phyloP scores from a whole-genome alignment of 164 flowering plant genomes.

The grape (Vitis vinifera) region DNA sequence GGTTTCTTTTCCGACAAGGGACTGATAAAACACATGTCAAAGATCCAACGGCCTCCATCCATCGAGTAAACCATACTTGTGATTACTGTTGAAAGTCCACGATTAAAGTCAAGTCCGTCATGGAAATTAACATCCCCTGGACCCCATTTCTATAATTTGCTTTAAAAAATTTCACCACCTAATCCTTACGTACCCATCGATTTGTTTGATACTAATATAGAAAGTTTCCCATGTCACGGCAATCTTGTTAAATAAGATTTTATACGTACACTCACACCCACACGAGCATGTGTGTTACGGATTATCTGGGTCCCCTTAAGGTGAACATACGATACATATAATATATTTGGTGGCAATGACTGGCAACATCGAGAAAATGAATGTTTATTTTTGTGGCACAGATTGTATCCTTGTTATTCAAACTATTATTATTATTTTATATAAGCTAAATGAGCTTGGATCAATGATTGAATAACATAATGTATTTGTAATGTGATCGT shows the following conservation, averaged over 20 bases:
- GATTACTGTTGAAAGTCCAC: background rate
- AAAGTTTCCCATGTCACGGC: slow-evolving; percentile 28
- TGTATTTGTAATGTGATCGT: too few relatives aligned
- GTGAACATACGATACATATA: background rate
- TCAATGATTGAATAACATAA: too few relatives aligned
- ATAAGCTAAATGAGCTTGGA: too few relatives aligned
- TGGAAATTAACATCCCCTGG: slow-evolving; percentile 18
- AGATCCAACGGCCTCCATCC: background rate
- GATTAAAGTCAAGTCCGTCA: slow-evolving; percentile 18
- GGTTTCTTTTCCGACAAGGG: slow-evolving; percentile 29
- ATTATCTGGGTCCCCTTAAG: background rate
- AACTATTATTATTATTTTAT: too few relatives aligned
- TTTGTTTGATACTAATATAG: slow-evolving; percentile 9
- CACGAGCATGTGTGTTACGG: background rate
- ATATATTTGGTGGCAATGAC: slow-evolving; percentile 17
- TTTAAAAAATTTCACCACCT: slow-evolving; percentile 18
- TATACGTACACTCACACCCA: background rate
- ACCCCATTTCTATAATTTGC: slow-evolving; percentile 15
- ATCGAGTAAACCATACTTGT: background rate
- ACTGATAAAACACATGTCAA: slow-evolving; percentile 19
- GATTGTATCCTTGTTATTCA: too few relatives aligned
- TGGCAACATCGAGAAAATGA: slow-evolving; percentile 17
- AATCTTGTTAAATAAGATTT: background rate
- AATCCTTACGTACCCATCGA: slow-evolving; percentile 21
- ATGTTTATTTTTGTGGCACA: background rate